phyloP scores from a whole-genome alignment of 805 yeast species.

The Ogataea ganodermae region DNA sequence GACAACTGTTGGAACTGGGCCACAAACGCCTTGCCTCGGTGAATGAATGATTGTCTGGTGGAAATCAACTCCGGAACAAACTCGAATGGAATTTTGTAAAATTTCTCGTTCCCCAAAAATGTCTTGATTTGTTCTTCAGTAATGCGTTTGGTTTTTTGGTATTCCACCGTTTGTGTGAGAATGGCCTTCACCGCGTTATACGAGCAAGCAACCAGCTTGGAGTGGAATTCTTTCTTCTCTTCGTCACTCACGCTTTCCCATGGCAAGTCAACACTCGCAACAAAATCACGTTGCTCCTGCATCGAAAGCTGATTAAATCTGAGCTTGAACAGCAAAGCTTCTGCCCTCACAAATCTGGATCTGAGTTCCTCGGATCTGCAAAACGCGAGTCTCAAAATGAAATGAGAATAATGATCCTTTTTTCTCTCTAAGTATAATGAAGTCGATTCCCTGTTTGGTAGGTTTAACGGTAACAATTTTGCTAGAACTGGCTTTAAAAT shows the following conservation, averaged over 20 bases:
- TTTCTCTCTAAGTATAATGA: conserved; percentile 59
- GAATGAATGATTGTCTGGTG: conserved; percentile 66
- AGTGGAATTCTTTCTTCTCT: conserved; percentile 56
- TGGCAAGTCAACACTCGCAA: conserved; percentile 63
- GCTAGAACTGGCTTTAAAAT: conserved; percentile 65
- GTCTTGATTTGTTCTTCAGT: conserved; percentile 54
- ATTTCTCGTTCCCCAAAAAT: conserved; percentile 60
- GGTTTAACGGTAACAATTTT: conserved; percentile 63
- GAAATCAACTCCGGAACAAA: conserved; percentile 77
- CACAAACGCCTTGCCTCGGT: conserved; percentile 76
- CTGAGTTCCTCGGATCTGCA: conserved; percentile 85
- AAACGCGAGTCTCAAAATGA: conserved; percentile 82
- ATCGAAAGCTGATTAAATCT: conserved; percentile 66
- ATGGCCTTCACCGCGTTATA: conserved; percentile 43
- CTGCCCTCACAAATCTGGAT: conserved; percentile 75
- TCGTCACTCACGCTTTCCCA: conserved; percentile 67
- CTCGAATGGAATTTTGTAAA: conserved; percentile 86
- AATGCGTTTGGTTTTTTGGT: conserved; percentile 35
- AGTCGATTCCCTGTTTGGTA: conserved; percentile 43
- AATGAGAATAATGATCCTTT: conserved; percentile 93
- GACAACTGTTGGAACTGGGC: conserved; percentile 80
- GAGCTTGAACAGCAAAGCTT: conserved; percentile 69
- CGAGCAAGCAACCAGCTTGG: conserved; percentile 57
- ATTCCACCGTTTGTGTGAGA: conserved; percentile 36
- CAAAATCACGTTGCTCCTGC: conserved; percentile 69